phyloP scores from a whole-genome alignment of 768 basidiomycete species.

The Collybiopsis luxurians region DNA sequence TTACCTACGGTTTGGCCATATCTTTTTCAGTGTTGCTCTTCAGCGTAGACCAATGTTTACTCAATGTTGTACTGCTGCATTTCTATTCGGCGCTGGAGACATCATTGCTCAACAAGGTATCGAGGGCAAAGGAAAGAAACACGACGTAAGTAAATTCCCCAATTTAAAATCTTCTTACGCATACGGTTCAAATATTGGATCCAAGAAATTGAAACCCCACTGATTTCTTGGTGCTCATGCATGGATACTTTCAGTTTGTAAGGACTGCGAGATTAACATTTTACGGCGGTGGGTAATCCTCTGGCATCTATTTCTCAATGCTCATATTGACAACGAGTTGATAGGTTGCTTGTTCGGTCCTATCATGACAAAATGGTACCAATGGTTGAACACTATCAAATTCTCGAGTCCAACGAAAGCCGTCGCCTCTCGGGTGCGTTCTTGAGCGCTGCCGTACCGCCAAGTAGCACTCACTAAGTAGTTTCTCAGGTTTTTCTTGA shows the following conservation, averaged over 20 bases:
- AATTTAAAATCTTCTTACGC: not conserved
- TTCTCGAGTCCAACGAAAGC: conserved; percentile 60
- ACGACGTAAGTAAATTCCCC: conserved; percentile 57
- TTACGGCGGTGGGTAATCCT: conserved; percentile 65
- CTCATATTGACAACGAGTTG: not conserved
- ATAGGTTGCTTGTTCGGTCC: conserved; percentile 79
- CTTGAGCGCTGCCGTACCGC: not conserved
- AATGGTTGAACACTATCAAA: conserved; percentile 65
- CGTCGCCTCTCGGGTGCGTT: conserved; percentile 58
- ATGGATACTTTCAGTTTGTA: conserved; percentile 37
- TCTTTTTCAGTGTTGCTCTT: conserved; percentile 60
- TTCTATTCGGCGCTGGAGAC: conserved; percentile 75
- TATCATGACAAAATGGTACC: conserved; percentile 79
- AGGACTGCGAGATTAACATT: conserved; percentile 64
- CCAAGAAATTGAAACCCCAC: too few relatives aligned
- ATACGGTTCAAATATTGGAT: not conserved
- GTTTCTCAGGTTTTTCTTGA: conserved; percentile 69
- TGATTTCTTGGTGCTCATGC: not conserved
- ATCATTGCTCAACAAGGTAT: conserved; percentile 84
- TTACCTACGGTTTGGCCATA: not conserved
- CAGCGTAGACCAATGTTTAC: conserved; percentile 59
- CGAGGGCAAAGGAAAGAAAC: conserved; percentile 65
- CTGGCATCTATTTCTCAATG: not conserved
- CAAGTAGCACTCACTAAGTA: not conserved
- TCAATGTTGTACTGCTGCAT: conserved; percentile 61